phyloP scores from a whole-genome alignment of 2,329 filamentous ascomycete species.

The Botryotinia convoluta region DNA sequence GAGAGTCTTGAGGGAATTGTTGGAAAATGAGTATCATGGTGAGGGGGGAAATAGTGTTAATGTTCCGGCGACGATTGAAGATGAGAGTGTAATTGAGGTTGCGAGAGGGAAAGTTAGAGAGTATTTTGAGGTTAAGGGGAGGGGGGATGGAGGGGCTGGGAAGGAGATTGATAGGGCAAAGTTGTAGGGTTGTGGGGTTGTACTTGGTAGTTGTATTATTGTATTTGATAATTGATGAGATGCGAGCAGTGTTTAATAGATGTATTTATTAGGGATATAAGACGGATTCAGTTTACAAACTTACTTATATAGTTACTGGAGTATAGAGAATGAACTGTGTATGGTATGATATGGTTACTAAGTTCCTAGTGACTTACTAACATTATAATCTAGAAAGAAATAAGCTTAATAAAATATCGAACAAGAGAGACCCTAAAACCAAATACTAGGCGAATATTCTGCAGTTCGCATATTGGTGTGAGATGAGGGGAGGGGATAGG shows the following conservation, averaged over 20 bases:
- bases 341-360: neutral
- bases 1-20: conserved; percentile 74
- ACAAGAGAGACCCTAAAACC: neutral
- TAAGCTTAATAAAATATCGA: neutral
- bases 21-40: conserved; percentile 82
- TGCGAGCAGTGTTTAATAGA: neutral
- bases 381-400: neutral
- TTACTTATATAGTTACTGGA: neutral
- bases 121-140: conserved; percentile 61
- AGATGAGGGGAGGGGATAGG: no score
- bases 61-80: conserved; percentile 84
- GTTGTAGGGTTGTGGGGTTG: conserved; percentile 39
- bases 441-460: neutral
- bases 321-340: neutral
- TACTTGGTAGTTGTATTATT: neutral
- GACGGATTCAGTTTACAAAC: neutral
- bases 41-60: conserved; percentile 69
- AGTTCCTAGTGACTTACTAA: neutral
- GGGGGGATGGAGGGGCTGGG: conserved; percentile 29
- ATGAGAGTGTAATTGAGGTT: conserved; percentile 69
- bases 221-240: neutral
- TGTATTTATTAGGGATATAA: neutral
- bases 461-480: neutral
- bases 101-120: conserved; percentile 68
- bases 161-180: conserved; percentile 41